Conservation (phyloP, 2,329 filamentous ascomycete species). For the Penicillium sp. region DNA sequence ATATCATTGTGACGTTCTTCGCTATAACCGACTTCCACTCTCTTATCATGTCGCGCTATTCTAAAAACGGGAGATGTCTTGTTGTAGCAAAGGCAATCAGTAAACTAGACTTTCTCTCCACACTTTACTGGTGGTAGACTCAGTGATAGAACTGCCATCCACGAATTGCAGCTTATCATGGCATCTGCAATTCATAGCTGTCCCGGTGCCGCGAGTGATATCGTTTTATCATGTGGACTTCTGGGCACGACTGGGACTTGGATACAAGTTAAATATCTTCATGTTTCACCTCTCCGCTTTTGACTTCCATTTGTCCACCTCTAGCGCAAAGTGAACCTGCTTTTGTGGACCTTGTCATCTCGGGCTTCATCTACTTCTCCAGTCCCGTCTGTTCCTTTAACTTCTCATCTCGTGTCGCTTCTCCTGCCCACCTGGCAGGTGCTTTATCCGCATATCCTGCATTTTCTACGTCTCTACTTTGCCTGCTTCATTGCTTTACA, state of each 20-base stretch:
- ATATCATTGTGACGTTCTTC: neutral
- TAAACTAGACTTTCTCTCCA: neutral
- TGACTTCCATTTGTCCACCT: neutral
- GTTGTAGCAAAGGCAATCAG: neutral
- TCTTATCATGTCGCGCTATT: neutral
- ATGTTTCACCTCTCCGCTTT: neutral
- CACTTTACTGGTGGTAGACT: neutral
- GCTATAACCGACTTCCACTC: neutral
- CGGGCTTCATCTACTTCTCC: neutral
- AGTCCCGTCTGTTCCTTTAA: neutral
- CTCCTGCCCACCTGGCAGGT: no score
- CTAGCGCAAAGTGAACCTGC: neutral
- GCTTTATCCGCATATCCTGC: neutral
- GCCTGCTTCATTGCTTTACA: neutral
- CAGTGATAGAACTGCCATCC: neutral
- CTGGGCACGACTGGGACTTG: neutral
- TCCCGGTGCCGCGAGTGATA: neutral
- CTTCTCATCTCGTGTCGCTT: neutral
- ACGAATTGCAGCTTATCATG: slow-evolving; percentile 1
- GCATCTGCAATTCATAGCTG: neutral
- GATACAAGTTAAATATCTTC: slow-evolving; percentile 8
- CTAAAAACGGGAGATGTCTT: slow-evolving; percentile 16
- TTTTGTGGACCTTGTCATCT: neutral
- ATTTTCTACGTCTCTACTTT: neutral
- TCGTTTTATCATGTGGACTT: slow-evolving; percentile 5